A percentile compares a stretch with the other conserved stretches of the same genome.
Conservation (phyloP, 129 eudicot species). For the Apium graveolens region DNA sequence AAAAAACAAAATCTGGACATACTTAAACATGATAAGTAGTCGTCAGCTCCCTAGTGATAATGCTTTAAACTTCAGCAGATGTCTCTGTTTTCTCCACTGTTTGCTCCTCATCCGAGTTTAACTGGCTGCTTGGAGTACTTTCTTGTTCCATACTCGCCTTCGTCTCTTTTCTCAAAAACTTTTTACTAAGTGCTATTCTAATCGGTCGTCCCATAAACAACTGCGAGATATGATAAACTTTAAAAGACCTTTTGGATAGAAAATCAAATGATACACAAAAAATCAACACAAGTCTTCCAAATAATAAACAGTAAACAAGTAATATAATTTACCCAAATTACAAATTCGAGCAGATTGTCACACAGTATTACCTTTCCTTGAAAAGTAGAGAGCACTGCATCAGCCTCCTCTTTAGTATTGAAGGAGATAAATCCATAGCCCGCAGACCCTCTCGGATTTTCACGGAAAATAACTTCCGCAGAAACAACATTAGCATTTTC, state of each 20-base stretch:
- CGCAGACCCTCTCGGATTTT: conserved; percentile 58
- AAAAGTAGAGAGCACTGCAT: conserved; percentile 61
- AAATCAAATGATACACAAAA: neutral
- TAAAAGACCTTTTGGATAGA: neutral
- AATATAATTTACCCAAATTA: neutral
- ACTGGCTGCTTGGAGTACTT: conserved; percentile 21
- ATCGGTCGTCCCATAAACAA: conserved; percentile 75
- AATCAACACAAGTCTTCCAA: neutral
- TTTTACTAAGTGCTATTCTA: conserved; percentile 59
- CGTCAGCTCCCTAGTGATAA: neutral
- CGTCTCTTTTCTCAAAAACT: conserved; percentile 59
- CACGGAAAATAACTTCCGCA: conserved; percentile 65
- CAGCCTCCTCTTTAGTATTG: conserved; percentile 66
- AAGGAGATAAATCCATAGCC: conserved; percentile 91
- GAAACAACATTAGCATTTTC: conserved; percentile 54
- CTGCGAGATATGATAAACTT: conserved; percentile 22
- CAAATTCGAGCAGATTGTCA: neutral
- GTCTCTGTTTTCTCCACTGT: conserved; percentile 25
- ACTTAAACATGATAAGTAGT: neutral
- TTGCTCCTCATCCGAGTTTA: conserved; percentile 21
- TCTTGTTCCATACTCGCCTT: conserved; percentile 35
- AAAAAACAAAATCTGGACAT: neutral
- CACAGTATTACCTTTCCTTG: conserved; percentile 65
- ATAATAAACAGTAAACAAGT: neutral
- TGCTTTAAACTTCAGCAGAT: conserved; percentile 21